Percentiles rank a stretch among this genome's conserved stretches.
Evolutionary conservation across 768 basidiomycete species (phyloP).

Genomic region (Tricholomella constricta): DNA sequence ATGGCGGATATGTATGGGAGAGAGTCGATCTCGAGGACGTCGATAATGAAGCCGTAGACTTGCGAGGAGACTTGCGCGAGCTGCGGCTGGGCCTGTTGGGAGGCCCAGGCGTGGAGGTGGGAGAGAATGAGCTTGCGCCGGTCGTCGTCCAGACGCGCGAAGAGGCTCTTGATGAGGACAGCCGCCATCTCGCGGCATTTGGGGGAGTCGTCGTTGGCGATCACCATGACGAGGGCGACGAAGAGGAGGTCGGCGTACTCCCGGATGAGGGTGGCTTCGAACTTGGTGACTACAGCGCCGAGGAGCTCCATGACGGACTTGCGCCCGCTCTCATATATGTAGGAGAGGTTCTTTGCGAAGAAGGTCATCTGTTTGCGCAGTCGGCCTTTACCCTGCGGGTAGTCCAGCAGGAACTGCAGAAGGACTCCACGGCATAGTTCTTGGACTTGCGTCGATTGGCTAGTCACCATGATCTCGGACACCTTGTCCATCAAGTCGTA

Average conservation of each 20-base stretch:
- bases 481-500: constrained; percentile 97
- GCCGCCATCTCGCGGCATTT: constrained; percentile 90
- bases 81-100: constrained; percentile 56
- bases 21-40: constrained; percentile 55
- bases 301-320: constrained; percentile 94
- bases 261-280: constrained; percentile 67
- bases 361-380: constrained; percentile 88
- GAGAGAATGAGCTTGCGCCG: constrained; percentile 58
- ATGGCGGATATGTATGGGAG: constrained; percentile 48
- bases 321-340: constrained; percentile 87
- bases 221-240: constrained; percentile 86
- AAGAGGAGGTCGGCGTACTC: constrained; percentile 91
- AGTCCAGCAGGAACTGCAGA: constrained; percentile 94
- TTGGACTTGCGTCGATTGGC: constrained; percentile 87
- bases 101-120: constrained; percentile 81
- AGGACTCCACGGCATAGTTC: constrained; percentile 88
- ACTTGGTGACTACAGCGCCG: constrained; percentile 82
- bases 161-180: constrained; percentile 76
- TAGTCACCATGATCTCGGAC: constrained; percentile 90
- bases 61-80: constrained; percentile 77
- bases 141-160: constrained; percentile 64
- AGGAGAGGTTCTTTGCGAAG: constrained; percentile 89
- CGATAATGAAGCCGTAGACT: constrained; percentile 80
- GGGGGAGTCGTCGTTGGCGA: constrained; percentile 92
- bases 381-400: constrained; percentile 93